Evolutionary conservation across 306 rosid genomes (phyloP).

Genomic region (Gynostemma pentaphyllum): DNA sequence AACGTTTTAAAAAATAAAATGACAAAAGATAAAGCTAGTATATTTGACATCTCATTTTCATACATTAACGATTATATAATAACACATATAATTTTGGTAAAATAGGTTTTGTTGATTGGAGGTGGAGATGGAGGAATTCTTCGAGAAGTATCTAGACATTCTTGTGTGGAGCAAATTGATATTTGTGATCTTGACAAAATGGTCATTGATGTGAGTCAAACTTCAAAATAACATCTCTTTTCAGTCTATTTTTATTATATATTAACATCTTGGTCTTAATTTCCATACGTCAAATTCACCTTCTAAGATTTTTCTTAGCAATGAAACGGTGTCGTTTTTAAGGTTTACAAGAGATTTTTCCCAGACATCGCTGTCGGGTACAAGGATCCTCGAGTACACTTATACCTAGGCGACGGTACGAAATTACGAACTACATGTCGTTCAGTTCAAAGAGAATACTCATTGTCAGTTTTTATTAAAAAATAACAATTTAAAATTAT

Average conservation of each 20-base stretch:
- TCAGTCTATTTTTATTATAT: too few relatives aligned
- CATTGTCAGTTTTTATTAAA: neutral
- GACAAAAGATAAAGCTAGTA: too few relatives aligned
- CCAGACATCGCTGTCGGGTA: conserved; percentile 61
- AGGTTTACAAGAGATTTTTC: conserved; percentile 53
- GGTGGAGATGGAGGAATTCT: conserved; percentile 84
- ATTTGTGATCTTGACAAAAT: conserved; percentile 65
- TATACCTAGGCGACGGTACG: conserved; percentile 38
- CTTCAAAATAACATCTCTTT: neutral
- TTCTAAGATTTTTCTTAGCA: too few relatives aligned
- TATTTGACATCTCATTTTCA: too few relatives aligned
- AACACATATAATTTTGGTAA: too few relatives aligned
- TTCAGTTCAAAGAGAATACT: neutral
- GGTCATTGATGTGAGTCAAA: conserved; percentile 41
- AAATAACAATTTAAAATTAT: too few relatives aligned
- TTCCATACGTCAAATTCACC: too few relatives aligned
- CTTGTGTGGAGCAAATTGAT: conserved; percentile 46
- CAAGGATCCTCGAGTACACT: conserved; percentile 42
- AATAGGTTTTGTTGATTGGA: conserved; percentile 58
- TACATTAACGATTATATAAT: too few relatives aligned
- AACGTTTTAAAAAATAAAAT: too few relatives aligned
- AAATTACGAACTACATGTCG: neutral
- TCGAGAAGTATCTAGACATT: conserved; percentile 56
- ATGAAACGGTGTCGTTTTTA: neutral
- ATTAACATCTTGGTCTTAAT: neutral